phyloP scores from a whole-genome alignment of 129 eudicot genomes.

The Flaveria ramosissima region DNA sequence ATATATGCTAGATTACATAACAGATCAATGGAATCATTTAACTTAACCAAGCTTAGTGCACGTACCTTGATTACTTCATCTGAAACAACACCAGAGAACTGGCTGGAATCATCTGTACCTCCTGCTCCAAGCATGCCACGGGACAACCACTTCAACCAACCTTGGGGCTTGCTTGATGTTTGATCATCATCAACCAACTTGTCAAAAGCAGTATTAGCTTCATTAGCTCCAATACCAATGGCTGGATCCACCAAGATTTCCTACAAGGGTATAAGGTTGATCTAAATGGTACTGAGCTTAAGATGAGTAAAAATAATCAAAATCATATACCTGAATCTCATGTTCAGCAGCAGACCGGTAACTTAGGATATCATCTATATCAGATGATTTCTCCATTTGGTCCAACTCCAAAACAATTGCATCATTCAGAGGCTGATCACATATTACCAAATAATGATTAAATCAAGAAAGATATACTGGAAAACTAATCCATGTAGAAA shows the following conservation, averaged over 20 bases:
- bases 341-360: slow-evolving; percentile 84
- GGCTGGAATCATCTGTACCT: slow-evolving; percentile 90
- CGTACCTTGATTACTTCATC: slow-evolving; percentile 90
- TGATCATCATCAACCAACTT: slow-evolving; percentile 57
- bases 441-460: slow-evolving; percentile 17
- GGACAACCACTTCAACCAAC: slow-evolving; percentile 98
- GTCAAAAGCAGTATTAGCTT: slow-evolving; percentile 42
- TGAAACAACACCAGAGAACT: slow-evolving; percentile 94
- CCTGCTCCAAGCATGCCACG: slow-evolving; percentile 99
- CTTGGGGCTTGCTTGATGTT: slow-evolving; percentile 66
- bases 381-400: slow-evolving; percentile 82
- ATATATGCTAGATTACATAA: slow-evolving; percentile 1
- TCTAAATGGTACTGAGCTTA: slow-evolving; percentile 11
- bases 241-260: slow-evolving; percentile 56
- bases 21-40: neutral
- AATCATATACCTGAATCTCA: slow-evolving; percentile 79
- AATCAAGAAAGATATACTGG: slow-evolving; percentile 8
- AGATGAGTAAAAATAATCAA: neutral
- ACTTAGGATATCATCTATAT: slow-evolving; percentile 76
- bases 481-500: neutral
- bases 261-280: slow-evolving; percentile 36
- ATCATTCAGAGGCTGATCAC: slow-evolving; percentile 63
- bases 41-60: slow-evolving; percentile 7
- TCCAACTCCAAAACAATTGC: slow-evolving; percentile 69
- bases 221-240: slow-evolving; percentile 44